These are phyloP conservation scores for Harrya chromipes DNA, from an alignment of 768 basidiomycete genomes.

Conservation along the genomic window DNA sequence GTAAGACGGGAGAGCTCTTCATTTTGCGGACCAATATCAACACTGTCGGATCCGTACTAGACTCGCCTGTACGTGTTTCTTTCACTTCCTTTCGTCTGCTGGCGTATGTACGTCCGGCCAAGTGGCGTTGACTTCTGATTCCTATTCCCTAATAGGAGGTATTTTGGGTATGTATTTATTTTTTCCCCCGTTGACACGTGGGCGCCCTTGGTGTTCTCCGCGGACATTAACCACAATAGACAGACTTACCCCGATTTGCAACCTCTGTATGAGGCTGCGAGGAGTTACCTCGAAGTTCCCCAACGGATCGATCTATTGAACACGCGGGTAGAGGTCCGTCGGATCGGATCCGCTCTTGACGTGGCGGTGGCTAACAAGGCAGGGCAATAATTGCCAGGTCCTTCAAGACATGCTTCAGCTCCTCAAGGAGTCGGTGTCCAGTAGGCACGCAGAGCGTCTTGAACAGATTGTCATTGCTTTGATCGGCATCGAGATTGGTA, in stretches of 20 bases:
- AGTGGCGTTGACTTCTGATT: neutral
- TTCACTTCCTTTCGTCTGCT: neutral
- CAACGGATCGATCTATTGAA: constrained; percentile 92
- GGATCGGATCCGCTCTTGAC: constrained; percentile 4
- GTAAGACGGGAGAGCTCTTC: constrained; percentile 93
- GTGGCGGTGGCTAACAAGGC: constrained; percentile 1
- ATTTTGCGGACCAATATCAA: constrained; percentile 92
- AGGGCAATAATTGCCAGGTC: constrained; percentile 47
- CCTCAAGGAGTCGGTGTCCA: constrained; percentile 91
- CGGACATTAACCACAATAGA: constrained; percentile 15
- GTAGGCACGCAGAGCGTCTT: constrained; percentile 83
- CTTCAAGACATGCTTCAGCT: constrained; percentile 96
- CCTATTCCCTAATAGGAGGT: constrained; percentile 58
- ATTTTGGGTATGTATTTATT: constrained; percentile 75
- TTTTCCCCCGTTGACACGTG: neutral
- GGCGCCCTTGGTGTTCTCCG: constrained; percentile 6
- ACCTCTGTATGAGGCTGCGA: constrained; percentile 89
- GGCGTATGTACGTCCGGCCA: neutral
- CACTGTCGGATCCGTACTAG: constrained; percentile 93
- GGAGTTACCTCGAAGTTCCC: constrained; percentile 92
- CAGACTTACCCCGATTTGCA: constrained; percentile 94
- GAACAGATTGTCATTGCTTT: constrained; percentile 92
- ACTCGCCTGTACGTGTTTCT: constrained; percentile 72
- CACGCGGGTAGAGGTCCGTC: constrained; percentile 81
- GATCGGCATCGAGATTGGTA: constrained; percentile 86